phyloP scores from a whole-genome alignment of 768 basidiomycete species.

The Imleria badia region DNA sequence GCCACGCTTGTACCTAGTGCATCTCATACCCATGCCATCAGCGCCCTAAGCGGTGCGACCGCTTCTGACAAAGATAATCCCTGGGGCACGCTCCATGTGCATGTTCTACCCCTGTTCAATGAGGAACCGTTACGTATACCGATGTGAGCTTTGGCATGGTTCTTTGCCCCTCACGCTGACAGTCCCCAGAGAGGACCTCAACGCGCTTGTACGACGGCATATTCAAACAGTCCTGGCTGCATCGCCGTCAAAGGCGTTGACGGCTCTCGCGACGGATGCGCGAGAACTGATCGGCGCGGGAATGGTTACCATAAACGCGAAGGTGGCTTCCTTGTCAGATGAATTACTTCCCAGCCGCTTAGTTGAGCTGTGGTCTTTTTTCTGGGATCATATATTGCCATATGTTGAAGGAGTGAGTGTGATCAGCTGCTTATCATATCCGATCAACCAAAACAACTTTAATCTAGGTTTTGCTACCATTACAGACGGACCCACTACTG shows the following conservation, averaged over 20 bases:
- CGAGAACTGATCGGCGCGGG: slow-evolving; percentile 81
- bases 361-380: slow-evolving; percentile 90
- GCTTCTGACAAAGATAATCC: slow-evolving; percentile 59
- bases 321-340: slow-evolving; percentile 74
- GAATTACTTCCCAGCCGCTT: slow-evolving; percentile 73
- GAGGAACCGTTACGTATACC: slow-evolving; percentile 82
- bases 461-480: slow-evolving; percentile 55
- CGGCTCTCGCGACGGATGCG: slow-evolving; percentile 74
- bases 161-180: slow-evolving; percentile 10
- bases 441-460: slow-evolving; percentile 18
- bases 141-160: slow-evolving; percentile 51
- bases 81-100: slow-evolving; percentile 82
- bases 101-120: slow-evolving; percentile 89
- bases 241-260: slow-evolving; percentile 70
- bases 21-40: slow-evolving; percentile 33
- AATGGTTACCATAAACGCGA: slow-evolving; percentile 91
- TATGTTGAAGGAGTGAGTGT: slow-evolving; percentile 81
- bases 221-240: slow-evolving; percentile 72
- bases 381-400: slow-evolving; percentile 86
- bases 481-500: slow-evolving; percentile 62
- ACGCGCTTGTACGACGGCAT: slow-evolving; percentile 75
- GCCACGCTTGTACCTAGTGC: slow-evolving; percentile 29
- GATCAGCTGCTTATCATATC: background rate
- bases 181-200: slow-evolving; percentile 77
- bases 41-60: slow-evolving; percentile 18